Evolutionary conservation across 139 green algal genomes (phyloP).

Genomic region (Chlamydomonas asymmetrica): DNA sequence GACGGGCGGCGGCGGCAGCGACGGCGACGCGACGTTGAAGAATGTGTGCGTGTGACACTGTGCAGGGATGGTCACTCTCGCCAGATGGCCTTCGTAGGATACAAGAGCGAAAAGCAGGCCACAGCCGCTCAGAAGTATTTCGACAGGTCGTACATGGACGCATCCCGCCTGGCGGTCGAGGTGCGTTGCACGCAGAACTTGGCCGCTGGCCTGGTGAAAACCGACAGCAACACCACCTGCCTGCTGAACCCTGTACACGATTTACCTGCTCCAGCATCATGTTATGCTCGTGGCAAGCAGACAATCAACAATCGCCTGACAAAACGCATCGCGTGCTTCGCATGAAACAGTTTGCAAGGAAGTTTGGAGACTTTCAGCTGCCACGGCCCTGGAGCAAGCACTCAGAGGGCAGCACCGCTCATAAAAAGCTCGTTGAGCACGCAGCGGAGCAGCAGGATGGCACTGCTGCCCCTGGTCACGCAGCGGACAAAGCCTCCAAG

Average conservation of each 20-base stretch:
- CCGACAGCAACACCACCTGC: no score
- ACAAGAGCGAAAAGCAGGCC: slow-evolving; percentile 75
- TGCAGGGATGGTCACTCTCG: slow-evolving; percentile 89
- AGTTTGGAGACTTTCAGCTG: slow-evolving; percentile 49
- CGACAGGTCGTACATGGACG: slow-evolving; percentile 90
- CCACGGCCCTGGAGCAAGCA: slow-evolving; percentile 89
- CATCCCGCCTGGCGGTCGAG: slow-evolving; percentile 78
- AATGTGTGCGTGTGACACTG: neutral
- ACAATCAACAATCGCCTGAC: no score
- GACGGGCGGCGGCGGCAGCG: no score
- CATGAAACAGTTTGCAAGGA: slow-evolving; percentile 65
- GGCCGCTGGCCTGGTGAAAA: no score
- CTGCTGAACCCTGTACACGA: no score
- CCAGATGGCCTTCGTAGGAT: slow-evolving; percentile 95
- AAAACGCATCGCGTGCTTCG: neutral
- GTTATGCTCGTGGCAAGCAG: no score
- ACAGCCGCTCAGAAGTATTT: slow-evolving; percentile 82
- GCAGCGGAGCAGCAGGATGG: slow-evolving; percentile 2
- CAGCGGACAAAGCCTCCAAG: neutral
- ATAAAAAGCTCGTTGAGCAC: slow-evolving; percentile 26
- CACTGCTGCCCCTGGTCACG: slow-evolving; percentile 14
- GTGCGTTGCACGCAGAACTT: slow-evolving; percentile 42
- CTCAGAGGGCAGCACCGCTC: slow-evolving; percentile 62
- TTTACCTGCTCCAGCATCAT: no score
- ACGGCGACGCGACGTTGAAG: no score